A percentile compares a stretch with the other conserved stretches of the same genome.
phyloP scores from a whole-genome alignment of 208 protist species.

The Trypanosoma rangeli region DNA sequence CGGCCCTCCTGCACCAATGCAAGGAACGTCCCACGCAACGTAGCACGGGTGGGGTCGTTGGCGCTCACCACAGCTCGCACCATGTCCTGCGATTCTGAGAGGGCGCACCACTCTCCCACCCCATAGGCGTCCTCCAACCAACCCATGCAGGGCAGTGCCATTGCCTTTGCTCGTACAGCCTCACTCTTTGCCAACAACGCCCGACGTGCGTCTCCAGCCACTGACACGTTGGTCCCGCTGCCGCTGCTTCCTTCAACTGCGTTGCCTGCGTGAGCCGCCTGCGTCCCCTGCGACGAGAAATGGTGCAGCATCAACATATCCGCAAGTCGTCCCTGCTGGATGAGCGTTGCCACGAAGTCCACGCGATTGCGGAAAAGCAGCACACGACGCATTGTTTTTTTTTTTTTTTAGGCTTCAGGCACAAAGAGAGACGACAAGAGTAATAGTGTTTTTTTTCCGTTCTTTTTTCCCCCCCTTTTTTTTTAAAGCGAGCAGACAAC shows the following conservation, averaged over 20 bases:
- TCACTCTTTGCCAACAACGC: conserved; percentile 3
- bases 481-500: too few species aligned
- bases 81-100: conserved; percentile 14
- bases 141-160: not conserved
- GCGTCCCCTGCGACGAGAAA: conserved; percentile 30
- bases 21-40: not conserved
- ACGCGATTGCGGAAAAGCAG: conserved; percentile 32
- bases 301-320: conserved; percentile 73
- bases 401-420: not conserved
- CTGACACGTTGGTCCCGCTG: not conserved
- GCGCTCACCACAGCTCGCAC: conserved; percentile 32
- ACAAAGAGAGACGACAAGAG: conserved; percentile 3
- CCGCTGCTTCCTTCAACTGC: conserved; percentile 28
- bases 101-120: conserved; percentile 2
- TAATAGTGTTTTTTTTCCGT: conserved; percentile 20
- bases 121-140: conserved; percentile 2
- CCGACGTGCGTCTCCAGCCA: not conserved
- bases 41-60: conserved; percentile 31
- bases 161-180: conserved; percentile 3
- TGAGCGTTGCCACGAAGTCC: conserved; percentile 68
- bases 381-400: conserved; percentile 32
- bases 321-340: conserved; percentile 53
- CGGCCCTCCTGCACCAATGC: not conserved
- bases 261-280: not conserved
- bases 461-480: not conserved